phyloP scores from a whole-genome alignment of 352 stramenopile species.

The Pythium vanterpoolii region DNA sequence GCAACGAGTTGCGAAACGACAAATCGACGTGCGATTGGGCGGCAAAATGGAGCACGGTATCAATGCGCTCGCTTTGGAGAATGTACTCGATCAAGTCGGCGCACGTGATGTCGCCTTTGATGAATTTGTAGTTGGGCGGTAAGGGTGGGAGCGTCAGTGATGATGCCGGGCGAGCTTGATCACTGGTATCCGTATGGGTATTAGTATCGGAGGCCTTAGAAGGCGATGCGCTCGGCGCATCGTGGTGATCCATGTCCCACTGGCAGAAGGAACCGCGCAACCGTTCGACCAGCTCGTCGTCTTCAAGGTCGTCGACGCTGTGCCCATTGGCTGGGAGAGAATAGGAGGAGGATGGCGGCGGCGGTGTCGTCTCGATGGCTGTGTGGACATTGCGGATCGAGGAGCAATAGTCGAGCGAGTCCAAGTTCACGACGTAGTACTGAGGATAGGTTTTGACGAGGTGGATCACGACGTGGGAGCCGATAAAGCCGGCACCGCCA shows the following conservation, averaged over 20 bases:
- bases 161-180: slow-evolving; percentile 65
- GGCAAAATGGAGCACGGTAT: slow-evolving; percentile 98
- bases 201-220: slow-evolving; percentile 12
- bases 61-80: slow-evolving; percentile 93
- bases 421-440: slow-evolving; percentile 97
- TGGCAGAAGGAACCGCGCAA: slow-evolving; percentile 62
- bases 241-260: slow-evolving; percentile 26
- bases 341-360: neutral
- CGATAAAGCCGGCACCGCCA: slow-evolving; percentile 96
- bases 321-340: slow-evolving; percentile 18
- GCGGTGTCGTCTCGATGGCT: slow-evolving; percentile 27
- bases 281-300: slow-evolving; percentile 38
- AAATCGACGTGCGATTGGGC: slow-evolving; percentile 98
- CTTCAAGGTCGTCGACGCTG: slow-evolving; percentile 25
- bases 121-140: slow-evolving; percentile 92
- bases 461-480: slow-evolving; percentile 95
- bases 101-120: slow-evolving; percentile 96
- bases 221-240: neutral
- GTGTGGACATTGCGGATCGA: slow-evolving; percentile 69
- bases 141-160: slow-evolving; percentile 28
- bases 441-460: slow-evolving; percentile 96
- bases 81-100: slow-evolving; percentile 95
- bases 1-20: slow-evolving; percentile 98
- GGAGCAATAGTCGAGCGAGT: slow-evolving; percentile 88
- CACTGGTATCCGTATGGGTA: slow-evolving; percentile 16